A percentile compares a stretch with the other conserved stretches of the same genome.
phyloP scores from a whole-genome alignment of 768 basidiomycete species.

The Mycena metata region DNA sequence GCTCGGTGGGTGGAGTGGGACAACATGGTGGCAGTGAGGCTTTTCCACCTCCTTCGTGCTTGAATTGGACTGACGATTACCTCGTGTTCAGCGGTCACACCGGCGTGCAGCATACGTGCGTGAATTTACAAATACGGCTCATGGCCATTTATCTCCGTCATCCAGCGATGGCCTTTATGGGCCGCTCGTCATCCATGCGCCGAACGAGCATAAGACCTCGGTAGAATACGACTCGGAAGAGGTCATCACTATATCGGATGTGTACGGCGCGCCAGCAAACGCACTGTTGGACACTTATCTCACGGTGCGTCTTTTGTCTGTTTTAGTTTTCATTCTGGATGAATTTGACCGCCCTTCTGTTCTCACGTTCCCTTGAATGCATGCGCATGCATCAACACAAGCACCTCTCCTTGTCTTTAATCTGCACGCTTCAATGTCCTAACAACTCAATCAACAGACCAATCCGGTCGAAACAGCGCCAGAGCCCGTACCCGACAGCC shows the following conservation, averaged over 20 bases:
- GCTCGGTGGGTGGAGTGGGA: conserved; percentile 58
- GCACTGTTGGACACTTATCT: conserved; percentile 21
- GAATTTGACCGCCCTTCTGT: too few relatives aligned
- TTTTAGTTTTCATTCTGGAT: too few relatives aligned
- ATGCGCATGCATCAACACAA: neutral
- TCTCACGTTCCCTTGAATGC: conserved; percentile 20
- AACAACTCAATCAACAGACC: neutral
- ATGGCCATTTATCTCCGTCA: too few relatives aligned
- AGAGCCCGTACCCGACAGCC: conserved; percentile 54
- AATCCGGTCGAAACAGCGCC: conserved; percentile 40
- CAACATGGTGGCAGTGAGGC: conserved; percentile 65
- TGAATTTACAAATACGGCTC: too few relatives aligned
- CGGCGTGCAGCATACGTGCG: conserved; percentile 32
- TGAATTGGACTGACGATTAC: too few relatives aligned
- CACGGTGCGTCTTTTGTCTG: conserved; percentile 11
- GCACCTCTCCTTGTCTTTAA: too few relatives aligned
- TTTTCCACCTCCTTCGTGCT: neutral
- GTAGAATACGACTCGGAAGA: conserved; percentile 45
- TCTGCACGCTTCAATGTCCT: conserved; percentile 1
- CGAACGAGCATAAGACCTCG: conserved; percentile 41
- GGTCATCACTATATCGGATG: conserved; percentile 52
- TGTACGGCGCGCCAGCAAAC: conserved; percentile 31
- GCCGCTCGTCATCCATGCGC: conserved; percentile 60
- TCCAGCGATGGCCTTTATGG: conserved; percentile 67
- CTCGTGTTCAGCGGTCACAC: conserved; percentile 16